Conservation (phyloP, 805 yeast genomes). For the Metschnikowia baotianmanensis region DNA sequence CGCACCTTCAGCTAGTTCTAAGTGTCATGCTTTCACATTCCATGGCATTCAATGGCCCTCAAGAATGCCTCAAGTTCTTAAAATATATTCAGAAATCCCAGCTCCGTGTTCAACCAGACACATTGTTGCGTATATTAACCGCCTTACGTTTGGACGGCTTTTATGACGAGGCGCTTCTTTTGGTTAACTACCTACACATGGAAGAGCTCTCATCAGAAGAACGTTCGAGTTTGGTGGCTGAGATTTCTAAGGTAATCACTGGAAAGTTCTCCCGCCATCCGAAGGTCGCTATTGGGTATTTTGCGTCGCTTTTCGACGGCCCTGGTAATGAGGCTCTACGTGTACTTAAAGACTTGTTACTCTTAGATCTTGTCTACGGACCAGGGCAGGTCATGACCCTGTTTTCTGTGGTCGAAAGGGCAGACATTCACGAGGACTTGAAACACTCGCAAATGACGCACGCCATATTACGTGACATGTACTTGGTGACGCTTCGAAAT, state of each 20-base stretch:
- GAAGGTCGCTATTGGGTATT: constrained; percentile 36
- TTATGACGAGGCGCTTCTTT: constrained; percentile 33
- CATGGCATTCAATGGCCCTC: constrained; percentile 38
- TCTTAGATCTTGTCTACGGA: constrained; percentile 28
- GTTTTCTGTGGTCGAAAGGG: constrained; percentile 24
- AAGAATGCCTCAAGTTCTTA: constrained; percentile 31
- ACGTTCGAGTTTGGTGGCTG: constrained; percentile 24
- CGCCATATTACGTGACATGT: constrained; percentile 24
- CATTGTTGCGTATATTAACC: constrained; percentile 29
- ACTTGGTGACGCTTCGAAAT: constrained; percentile 22
- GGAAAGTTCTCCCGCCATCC: constrained; percentile 32
- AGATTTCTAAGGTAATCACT: constrained; percentile 32
- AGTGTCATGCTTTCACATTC: constrained; percentile 30
- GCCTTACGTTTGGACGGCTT: constrained; percentile 28
- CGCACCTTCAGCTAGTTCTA: constrained; percentile 25
- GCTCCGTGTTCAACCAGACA: constrained; percentile 24
- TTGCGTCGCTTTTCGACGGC: constrained; percentile 26
- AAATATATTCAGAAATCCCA: constrained; percentile 30
- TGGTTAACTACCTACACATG: constrained; percentile 33
- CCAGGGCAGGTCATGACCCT: constrained; percentile 18
- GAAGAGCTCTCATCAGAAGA: constrained; percentile 20
- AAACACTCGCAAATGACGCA: constrained; percentile 23
- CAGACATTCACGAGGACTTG: constrained; percentile 30
- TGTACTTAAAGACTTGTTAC: constrained; percentile 26
- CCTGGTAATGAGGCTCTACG: constrained; percentile 15